phyloP scores from a whole-genome alignment of 345 rosid genomes.

The Mallotus nudiflorus region DNA sequence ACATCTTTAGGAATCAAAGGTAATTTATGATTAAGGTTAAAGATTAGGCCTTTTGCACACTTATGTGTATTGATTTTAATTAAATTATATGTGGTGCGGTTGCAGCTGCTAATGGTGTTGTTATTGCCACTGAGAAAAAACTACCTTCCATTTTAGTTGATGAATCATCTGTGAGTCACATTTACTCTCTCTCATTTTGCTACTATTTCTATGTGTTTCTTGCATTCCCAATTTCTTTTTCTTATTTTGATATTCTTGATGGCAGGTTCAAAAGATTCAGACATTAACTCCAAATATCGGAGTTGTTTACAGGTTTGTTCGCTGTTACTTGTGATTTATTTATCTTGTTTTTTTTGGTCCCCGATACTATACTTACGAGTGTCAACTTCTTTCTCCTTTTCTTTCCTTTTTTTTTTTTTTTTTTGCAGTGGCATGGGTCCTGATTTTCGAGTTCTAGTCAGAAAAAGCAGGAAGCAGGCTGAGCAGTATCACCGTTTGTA shows the following conservation, averaged over 20 bases:
- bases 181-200: neutral
- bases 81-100: constrained; percentile 1
- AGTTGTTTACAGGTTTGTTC: constrained; percentile 86
- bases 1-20: constrained; percentile 96
- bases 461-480: constrained; percentile 94
- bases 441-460: constrained; percentile 88
- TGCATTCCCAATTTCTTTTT: neutral
- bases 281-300: constrained; percentile 86
- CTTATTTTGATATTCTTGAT: neutral
- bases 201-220: neutral
- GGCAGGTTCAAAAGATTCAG: constrained; percentile 93
- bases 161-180: constrained; percentile 72
- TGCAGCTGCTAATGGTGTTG: constrained; percentile 94
- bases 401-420: too few relatives aligned
- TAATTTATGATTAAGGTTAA: constrained; percentile 14
- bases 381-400: neutral
- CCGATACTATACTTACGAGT: neutral
- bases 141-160: constrained; percentile 92
- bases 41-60: too few relatives aligned
- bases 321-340: neutral
- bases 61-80: neutral
- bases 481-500: constrained; percentile 80
- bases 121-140: constrained; percentile 91
- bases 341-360: too few relatives aligned
- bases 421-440: constrained; percentile 93